phyloP scores from a whole-genome alignment of 805 yeast genomes.

The Barnettozyma salicaria region DNA sequence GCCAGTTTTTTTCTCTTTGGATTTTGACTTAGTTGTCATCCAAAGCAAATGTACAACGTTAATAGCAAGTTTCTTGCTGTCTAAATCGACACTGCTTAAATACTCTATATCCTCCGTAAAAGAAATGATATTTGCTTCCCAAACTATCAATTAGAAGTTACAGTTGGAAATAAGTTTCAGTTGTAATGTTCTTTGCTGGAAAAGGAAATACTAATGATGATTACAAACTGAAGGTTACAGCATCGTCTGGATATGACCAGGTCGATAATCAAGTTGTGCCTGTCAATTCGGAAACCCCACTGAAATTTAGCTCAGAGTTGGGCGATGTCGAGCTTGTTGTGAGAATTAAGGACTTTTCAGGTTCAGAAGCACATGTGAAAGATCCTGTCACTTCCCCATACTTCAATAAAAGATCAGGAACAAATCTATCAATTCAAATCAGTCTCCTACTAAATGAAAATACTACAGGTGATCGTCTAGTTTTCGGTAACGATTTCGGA shows the following conservation, averaged over 20 bases:
- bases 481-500: constrained; percentile 67
- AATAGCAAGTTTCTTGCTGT: no score
- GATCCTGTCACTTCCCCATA: constrained; percentile 25
- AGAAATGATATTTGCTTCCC: no score
- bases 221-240: constrained; percentile 10
- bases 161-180: neutral
- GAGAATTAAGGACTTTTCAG: constrained; percentile 42
- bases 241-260: constrained; percentile 9
- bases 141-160: no score
- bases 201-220: neutral
- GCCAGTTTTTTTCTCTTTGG: no score
- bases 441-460: constrained; percentile 35
- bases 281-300: constrained; percentile 37
- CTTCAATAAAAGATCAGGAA: constrained; percentile 22
- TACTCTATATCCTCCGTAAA: no score
- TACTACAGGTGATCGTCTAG: constrained; percentile 45
- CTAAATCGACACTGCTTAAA: no score
- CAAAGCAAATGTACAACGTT: no score
- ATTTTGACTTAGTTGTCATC: no score
- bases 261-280: constrained; percentile 31
- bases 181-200: neutral
- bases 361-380: constrained; percentile 32
- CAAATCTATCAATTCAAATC: constrained; percentile 33
- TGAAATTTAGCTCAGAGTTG: constrained; percentile 32
- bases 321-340: constrained; percentile 37